Percentiles rank a stretch among this genome's conserved stretches.
phyloP scores from a whole-genome alignment of 2,329 filamentous ascomycete species.

The Aureobasidium leucospermi region DNA sequence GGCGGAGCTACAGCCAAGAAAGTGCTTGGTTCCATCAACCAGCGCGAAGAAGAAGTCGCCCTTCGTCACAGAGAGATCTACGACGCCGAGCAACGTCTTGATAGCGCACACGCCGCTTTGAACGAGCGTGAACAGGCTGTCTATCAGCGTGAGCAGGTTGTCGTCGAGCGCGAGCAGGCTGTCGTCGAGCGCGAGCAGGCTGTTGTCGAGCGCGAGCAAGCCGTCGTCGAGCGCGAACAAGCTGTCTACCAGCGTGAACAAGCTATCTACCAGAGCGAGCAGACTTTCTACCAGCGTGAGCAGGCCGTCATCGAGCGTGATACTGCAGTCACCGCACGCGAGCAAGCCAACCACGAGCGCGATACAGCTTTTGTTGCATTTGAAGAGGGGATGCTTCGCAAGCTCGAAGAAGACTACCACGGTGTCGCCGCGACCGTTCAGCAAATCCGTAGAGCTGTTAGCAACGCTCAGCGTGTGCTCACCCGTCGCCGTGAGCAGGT shows the following conservation, averaged over 20 bases:
- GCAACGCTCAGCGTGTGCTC: not conserved
- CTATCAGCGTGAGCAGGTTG: not conserved
- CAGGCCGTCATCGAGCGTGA: not conserved
- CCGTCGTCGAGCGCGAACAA: not conserved
- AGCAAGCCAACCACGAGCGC: not conserved
- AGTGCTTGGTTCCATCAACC: not conserved
- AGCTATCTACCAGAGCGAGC: not conserved
- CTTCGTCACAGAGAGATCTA: not conserved
- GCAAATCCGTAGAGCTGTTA: not conserved
- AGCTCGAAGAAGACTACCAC: not conserved
- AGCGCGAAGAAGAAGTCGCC: not conserved
- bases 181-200: not conserved
- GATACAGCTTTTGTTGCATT: not conserved
- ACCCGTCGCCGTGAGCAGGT: slow-evolving; percentile 5
- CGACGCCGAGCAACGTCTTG: not conserved
- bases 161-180: not conserved
- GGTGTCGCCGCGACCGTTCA: not conserved
- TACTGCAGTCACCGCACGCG: not conserved
- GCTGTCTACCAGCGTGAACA: not conserved
- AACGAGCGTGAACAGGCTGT: not conserved
- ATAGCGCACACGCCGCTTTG: not conserved
- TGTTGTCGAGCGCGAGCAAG: not conserved
- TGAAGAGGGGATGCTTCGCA: not conserved
- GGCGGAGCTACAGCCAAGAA: not conserved
- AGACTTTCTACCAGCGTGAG: not conserved